Conservation (phyloP, 441 rosid species). For the Bocquillonia castaneifolia region DNA sequence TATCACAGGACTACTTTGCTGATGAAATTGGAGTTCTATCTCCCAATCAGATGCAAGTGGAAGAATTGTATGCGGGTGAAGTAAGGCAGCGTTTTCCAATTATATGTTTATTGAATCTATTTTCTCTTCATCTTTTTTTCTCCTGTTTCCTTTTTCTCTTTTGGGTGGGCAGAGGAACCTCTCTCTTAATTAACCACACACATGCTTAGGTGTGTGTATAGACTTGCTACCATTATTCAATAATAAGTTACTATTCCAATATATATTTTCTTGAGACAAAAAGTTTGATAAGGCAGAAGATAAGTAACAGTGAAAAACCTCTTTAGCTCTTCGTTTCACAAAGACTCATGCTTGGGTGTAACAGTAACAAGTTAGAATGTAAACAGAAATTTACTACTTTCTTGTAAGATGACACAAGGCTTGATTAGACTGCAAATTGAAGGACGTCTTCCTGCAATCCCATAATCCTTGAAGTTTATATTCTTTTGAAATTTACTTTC, state of each 20-base stretch:
- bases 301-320: background rate
- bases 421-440: background rate
- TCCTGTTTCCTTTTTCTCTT: background rate
- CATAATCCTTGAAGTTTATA: too few relatives aligned
- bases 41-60: constrained; percentile 90
- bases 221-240: background rate
- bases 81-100: constrained; percentile 37
- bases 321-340: background rate
- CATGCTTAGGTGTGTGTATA: background rate
- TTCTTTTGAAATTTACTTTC: background rate
- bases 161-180: background rate
- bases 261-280: background rate
- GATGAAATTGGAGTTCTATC: constrained; percentile 96
- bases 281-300: background rate
- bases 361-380: background rate
- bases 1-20: constrained; percentile 72
- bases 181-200: background rate
- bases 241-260: background rate
- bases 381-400: background rate
- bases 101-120: background rate
- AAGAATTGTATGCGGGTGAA: constrained; percentile 90
- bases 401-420: background rate
- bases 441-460: background rate
- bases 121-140: background rate
- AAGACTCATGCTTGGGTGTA: background rate